Percentiles rank a stretch among this genome's conserved stretches.
Conservation (phyloP, 805 yeast species). For the Candida chauliodis region DNA sequence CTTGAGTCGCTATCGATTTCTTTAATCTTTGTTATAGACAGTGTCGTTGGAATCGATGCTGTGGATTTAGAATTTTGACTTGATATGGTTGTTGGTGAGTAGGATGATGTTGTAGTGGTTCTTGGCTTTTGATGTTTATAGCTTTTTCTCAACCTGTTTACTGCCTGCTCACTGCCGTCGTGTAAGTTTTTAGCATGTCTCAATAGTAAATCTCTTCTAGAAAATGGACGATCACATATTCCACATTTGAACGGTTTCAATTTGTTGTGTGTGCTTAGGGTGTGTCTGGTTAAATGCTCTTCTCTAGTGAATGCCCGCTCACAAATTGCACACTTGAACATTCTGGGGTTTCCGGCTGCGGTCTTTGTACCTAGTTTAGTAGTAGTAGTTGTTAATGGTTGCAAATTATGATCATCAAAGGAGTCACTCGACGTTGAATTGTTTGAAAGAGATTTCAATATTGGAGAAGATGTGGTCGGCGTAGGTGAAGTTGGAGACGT, state of each 20-base stretch:
- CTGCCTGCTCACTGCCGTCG: constrained; percentile 41
- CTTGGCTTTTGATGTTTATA: constrained; percentile 18
- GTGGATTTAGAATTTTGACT: neutral
- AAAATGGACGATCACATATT: constrained; percentile 40
- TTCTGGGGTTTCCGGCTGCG: constrained; percentile 41
- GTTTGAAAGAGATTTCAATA: neutral
- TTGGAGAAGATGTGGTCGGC: neutral
- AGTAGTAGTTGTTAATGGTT: neutral
- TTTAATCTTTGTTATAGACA: neutral
- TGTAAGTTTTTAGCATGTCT: constrained; percentile 45
- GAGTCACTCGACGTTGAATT: neutral
- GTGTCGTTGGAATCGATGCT: constrained; percentile 2
- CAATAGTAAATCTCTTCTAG: constrained; percentile 39
- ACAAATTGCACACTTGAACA: constrained; percentile 39
- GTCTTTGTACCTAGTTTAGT: constrained; percentile 38
- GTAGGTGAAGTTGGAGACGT: neutral
- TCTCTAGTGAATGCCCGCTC: constrained; percentile 45
- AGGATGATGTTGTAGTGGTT: neutral
- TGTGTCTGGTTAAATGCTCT: constrained; percentile 42
- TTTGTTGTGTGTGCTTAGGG: constrained; percentile 41
- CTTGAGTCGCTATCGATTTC: neutral
- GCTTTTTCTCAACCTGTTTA: constrained; percentile 40
- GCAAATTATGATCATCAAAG: neutral
- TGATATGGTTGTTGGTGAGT: constrained; percentile 1
- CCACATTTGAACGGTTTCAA: constrained; percentile 44